These are phyloP conservation scores for Alternaria sp. DNA, from an alignment of 2,329 filamentous ascomycete genomes.

Conservation along the genomic window DNA sequence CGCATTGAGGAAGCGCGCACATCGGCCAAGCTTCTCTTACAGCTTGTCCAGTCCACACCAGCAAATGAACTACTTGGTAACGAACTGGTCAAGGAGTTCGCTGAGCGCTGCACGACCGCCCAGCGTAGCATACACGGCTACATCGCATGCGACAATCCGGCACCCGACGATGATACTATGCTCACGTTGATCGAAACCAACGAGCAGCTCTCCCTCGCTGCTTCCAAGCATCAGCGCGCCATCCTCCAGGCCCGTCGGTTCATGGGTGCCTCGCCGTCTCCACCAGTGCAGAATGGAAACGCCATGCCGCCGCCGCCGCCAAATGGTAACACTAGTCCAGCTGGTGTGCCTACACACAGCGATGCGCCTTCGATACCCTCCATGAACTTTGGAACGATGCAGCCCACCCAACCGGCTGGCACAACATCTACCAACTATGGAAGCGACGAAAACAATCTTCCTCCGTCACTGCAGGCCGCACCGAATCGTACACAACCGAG, in stretches of 20 bases:
- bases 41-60: conserved; percentile 87
- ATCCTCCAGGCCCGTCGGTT: conserved; percentile 67
- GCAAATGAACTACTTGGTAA: conserved; percentile 77
- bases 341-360: conserved; percentile 26
- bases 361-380: conserved; percentile 33
- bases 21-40: conserved; percentile 88
- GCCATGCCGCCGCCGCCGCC: background rate
- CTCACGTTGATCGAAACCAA: conserved; percentile 93
- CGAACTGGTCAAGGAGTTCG: conserved; percentile 93
- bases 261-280: conserved; percentile 41
- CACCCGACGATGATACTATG: conserved; percentile 93
- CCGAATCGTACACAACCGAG: conserved; percentile 22
- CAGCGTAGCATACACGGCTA: conserved; percentile 84
- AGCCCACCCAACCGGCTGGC: conserved; percentile 8
- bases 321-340: background rate
- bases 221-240: conserved; percentile 85
- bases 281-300: conserved; percentile 20
- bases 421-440: conserved; percentile 22
- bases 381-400: conserved; percentile 14
- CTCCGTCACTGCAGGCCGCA: conserved; percentile 40
- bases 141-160: conserved; percentile 79
- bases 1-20: conserved; percentile 90
- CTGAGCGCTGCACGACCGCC: conserved; percentile 82
- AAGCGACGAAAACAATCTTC: conserved; percentile 32
- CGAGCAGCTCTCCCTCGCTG: conserved; percentile 83